These are phyloP conservation scores for Xerocomellus amylosporus DNA, from an alignment of 768 basidiomycete species.

Conservation along the genomic window DNA sequence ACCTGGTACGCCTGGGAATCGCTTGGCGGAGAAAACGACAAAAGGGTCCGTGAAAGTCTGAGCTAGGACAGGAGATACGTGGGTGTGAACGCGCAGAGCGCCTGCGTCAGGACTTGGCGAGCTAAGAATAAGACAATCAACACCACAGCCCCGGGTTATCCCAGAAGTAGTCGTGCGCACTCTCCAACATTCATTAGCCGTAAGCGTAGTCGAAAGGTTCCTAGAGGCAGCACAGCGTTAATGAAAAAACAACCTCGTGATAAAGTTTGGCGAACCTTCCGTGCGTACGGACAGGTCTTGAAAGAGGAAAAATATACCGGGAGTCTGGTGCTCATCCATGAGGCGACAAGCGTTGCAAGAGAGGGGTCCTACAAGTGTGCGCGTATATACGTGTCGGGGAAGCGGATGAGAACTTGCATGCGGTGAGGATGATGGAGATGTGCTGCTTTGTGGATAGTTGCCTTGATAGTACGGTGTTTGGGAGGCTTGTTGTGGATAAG, in stretches of 20 bases:
- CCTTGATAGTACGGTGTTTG: conserved; percentile 32
- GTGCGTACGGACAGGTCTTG: conserved; percentile 92
- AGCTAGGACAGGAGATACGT: conserved; percentile 74
- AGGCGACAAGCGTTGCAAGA: conserved; percentile 84
- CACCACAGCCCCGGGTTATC: conserved; percentile 15
- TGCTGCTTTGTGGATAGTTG: conserved; percentile 23
- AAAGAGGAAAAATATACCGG: conserved; percentile 93
- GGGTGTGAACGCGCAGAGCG: conserved; percentile 61
- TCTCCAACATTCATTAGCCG: conserved; percentile 87
- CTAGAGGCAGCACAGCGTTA: conserved; percentile 38
- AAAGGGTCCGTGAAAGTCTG: conserved; percentile 83
- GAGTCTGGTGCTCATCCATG: conserved; percentile 78
- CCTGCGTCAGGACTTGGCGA: conserved; percentile 72
- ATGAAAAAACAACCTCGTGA: conserved; percentile 23
- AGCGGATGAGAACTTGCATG: conserved; percentile 40
- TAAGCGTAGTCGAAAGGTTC: conserved; percentile 81
- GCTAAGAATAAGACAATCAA: conserved; percentile 38
- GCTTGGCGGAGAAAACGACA: conserved; percentile 87
- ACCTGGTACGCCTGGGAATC: conserved; percentile 94
- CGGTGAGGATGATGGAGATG: conserved; percentile 29
- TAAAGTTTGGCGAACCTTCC: conserved; percentile 59
- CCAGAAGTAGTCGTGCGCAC: conserved; percentile 52
- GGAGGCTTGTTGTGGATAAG: conserved; percentile 29
- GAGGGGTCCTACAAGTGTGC: conserved; percentile 87
- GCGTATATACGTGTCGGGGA: conserved; percentile 72